Evolutionary conservation across 2,329 filamentous ascomycete species (phyloP), one percentile per base, ranked within the genome.

Genomic region (Trichothecium sympodiale): DNA sequence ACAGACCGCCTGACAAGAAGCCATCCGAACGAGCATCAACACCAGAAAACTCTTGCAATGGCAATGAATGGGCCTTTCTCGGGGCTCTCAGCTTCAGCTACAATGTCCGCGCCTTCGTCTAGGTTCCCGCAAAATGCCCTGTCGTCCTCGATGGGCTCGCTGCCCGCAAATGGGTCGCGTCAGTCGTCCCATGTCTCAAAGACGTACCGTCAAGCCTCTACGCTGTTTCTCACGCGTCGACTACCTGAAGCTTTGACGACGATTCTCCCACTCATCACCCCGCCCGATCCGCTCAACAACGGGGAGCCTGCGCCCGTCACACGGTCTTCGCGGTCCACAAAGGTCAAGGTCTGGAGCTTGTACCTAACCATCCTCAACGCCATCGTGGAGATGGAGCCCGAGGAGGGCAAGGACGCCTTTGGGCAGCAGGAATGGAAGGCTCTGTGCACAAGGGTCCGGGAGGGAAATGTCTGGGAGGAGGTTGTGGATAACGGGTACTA

Each of bases 311-410:
- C 86, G 18, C 85, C 87, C 4, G 77, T 95, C 36, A 80, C 84
- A 36, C 75, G 71, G 43, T 86, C 86, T 36, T 88, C 83, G 29
- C 77, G 82, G 45, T 83, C 80, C 23, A 91, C 85, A 38, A 71
- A 88, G 45, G 82, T 94, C 57, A 98, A 96, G 60, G 82, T 96
- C 43, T 98, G 91, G 91, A 94, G 87, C 57, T 71, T 98, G 50
- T 98, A 96, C 56, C 72, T 96, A 45, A 94, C 88, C 14, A 81
- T 95, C 34, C 68, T 96, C 43, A 94, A 95, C 62, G 83, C 86
- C 28, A 82, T 95, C 43, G 68, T 94, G 26, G 89, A 96, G 51
- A 68, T 96, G 52, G 86, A 87, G 38, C 70, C 83, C 2, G 85
- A 94, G 46, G 88, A 95, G 57, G 91, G 89, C 34, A 94, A 91